phyloP scores from a whole-genome alignment of 1,284 basidiomycete genomes.

The Cutaneotrichosporon cutaneum region DNA sequence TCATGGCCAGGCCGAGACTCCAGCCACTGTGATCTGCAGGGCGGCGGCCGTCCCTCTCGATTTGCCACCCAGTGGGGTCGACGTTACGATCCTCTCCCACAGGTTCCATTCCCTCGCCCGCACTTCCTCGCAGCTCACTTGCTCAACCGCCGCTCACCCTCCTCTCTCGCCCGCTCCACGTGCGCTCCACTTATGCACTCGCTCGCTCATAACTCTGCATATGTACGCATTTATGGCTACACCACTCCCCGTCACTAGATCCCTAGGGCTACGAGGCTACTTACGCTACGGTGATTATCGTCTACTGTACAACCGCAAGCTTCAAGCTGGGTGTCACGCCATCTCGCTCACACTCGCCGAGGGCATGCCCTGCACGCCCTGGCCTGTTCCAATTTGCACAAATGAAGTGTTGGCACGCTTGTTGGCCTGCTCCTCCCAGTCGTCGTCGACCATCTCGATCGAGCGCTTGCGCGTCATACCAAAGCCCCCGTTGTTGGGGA shows the following conservation, averaged over 20 bases:
- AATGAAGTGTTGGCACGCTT: constrained; percentile 6
- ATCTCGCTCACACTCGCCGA: constrained; percentile 7
- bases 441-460: constrained; percentile 40
- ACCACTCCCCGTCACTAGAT: background rate
- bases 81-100: background rate
- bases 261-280: background rate
- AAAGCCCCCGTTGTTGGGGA: constrained; percentile 33
- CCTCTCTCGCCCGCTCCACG: no score
- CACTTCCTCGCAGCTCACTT: no score
- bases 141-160: background rate
- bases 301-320: constrained; percentile 8
- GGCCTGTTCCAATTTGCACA: background rate
- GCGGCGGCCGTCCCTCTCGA: background rate
- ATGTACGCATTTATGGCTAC: background rate
- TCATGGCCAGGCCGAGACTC: no score
- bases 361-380: background rate
- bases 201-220: no score
- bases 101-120: background rate
- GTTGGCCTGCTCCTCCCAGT: constrained; percentile 27
- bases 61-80: background rate
- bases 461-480: constrained; percentile 36
- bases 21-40: background rate
- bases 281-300: background rate
- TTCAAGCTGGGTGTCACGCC: constrained; percentile 2
- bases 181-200: no score